Evolutionary conservation across 768 basidiomycete species (phyloP).

Genomic region (Amyloporia xantha): DNA sequence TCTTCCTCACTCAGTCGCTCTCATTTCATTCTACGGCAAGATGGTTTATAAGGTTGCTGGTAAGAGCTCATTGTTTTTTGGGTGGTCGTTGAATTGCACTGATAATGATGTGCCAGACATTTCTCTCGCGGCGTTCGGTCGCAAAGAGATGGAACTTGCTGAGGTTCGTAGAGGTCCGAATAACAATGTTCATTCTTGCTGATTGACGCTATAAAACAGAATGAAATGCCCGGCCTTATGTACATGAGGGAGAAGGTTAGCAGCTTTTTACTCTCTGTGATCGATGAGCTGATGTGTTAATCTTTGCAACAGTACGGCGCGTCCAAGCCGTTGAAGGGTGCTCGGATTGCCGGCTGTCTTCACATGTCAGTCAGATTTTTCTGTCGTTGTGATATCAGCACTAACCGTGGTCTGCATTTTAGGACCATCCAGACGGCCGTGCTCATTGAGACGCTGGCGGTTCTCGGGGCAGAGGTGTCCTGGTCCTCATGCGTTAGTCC

Average conservation of each 20-base stretch:
- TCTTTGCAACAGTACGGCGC: slow-evolving; percentile 53
- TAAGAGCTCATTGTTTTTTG: slow-evolving; percentile 31
- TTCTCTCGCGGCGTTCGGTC: slow-evolving; percentile 98
- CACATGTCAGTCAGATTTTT: slow-evolving; percentile 65
- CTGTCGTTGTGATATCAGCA: not conserved
- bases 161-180: slow-evolving; percentile 57
- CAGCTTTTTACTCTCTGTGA: slow-evolving; percentile 6
- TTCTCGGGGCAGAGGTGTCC: slow-evolving; percentile 93
- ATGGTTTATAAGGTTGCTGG: slow-evolving; percentile 93
- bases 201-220: slow-evolving; percentile 42
- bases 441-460: slow-evolving; percentile 94
- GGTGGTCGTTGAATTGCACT: not conserved
- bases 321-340: slow-evolving; percentile 83
- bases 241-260: slow-evolving; percentile 81
- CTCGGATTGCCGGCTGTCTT: slow-evolving; percentile 95
- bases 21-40: slow-evolving; percentile 12
- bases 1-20: slow-evolving; percentile 21
- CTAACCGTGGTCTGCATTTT: not conserved
- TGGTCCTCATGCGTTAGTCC: slow-evolving; percentile 93
- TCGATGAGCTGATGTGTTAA: not conserved
- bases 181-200: too few relatives aligned
- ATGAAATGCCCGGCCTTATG: slow-evolving; percentile 96
- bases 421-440: slow-evolving; percentile 99
- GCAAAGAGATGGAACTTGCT: slow-evolving; percentile 99
- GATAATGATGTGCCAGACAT: slow-evolving; percentile 46